phyloP scores from a whole-genome alignment of 352 stramenopile species.

The Phytophthora agathidicida region DNA sequence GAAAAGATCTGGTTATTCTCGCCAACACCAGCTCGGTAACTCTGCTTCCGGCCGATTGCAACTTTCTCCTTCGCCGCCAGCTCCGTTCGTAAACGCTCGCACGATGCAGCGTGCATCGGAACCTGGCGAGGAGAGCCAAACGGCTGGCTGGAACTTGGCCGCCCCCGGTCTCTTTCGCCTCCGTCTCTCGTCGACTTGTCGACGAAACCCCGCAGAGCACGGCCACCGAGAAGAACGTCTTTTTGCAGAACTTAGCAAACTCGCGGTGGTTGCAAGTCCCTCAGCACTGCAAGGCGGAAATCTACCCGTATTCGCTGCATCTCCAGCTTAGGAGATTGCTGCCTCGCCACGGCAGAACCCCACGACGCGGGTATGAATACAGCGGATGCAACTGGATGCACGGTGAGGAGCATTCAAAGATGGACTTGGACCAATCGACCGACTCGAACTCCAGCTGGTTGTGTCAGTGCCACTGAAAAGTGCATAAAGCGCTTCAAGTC shows the following conservation, averaged over 20 bases:
- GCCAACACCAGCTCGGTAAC: too few relatives aligned
- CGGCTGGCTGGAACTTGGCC: constrained; percentile 14
- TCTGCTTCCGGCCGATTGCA: too few relatives aligned
- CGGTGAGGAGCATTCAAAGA: too few relatives aligned
- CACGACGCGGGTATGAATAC: constrained; percentile 13
- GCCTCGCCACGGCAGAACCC: too few relatives aligned
- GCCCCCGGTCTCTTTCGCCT: constrained; percentile 12
- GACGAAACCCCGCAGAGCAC: constrained; percentile 13
- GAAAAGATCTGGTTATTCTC: too few relatives aligned
- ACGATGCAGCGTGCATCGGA: constrained; percentile 7
- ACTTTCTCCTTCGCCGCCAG: background rate
- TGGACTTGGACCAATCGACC: background rate
- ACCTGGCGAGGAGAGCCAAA: background rate
- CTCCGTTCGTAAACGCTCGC: background rate
- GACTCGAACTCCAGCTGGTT: too few relatives aligned
- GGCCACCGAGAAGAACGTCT: constrained; percentile 3
- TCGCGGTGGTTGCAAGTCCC: background rate
- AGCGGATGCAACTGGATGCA: too few relatives aligned
- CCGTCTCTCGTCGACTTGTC: constrained; percentile 16
- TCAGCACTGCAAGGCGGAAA: background rate
- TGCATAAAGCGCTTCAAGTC: constrained; percentile 10
- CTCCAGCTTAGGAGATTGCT: too few relatives aligned
- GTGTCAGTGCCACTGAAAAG: too few relatives aligned
- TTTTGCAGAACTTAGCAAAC: constrained; percentile 12
- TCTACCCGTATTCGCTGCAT: too few relatives aligned